phyloP scores from a whole-genome alignment of 2,329 filamentous ascomycete genomes.

The Aureobasidium sp. region DNA sequence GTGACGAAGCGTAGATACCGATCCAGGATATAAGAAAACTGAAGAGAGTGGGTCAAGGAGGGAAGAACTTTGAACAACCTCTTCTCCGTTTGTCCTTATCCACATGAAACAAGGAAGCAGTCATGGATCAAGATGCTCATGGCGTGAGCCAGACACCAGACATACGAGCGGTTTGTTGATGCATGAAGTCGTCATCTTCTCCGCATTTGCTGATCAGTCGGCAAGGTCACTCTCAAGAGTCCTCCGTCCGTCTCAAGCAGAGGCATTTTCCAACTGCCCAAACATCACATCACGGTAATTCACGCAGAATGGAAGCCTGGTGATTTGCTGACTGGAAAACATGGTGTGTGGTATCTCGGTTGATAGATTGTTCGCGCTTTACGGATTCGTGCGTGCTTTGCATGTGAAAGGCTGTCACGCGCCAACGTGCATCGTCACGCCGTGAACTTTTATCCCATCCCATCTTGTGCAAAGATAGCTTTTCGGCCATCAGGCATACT shows the following conservation, averaged over 20 bases:
- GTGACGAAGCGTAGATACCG: not conserved
- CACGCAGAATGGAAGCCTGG: not conserved
- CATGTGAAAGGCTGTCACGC: constrained; percentile 8
- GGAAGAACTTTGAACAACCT: not conserved
- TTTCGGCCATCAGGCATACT: not conserved
- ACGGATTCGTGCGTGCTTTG: not conserved
- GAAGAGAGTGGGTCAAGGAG: not conserved
- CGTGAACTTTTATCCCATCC: not conserved
- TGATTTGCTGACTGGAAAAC: not conserved
- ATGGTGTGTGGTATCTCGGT: not conserved
- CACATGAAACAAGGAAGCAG: constrained; percentile 5
- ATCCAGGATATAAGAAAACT: not conserved
- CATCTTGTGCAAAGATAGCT: not conserved
- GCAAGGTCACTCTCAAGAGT: not conserved
- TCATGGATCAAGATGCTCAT: not conserved
- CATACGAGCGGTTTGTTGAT: not conserved
- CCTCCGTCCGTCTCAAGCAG: not conserved
- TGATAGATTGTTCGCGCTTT: not conserved
- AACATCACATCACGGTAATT: not conserved
- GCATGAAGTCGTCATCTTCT: constrained; percentile 10
- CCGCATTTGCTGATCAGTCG: constrained; percentile 3
- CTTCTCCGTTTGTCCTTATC: not conserved
- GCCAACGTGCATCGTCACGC: not conserved
- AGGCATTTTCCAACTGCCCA: not conserved
- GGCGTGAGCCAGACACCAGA: not conserved